Evolutionary conservation across 495 filamentous ascomycete genomes (phyloP), one percentile per base, ranked within the genome.

Genomic region (Clohesyomyces aquaticus): DNA sequence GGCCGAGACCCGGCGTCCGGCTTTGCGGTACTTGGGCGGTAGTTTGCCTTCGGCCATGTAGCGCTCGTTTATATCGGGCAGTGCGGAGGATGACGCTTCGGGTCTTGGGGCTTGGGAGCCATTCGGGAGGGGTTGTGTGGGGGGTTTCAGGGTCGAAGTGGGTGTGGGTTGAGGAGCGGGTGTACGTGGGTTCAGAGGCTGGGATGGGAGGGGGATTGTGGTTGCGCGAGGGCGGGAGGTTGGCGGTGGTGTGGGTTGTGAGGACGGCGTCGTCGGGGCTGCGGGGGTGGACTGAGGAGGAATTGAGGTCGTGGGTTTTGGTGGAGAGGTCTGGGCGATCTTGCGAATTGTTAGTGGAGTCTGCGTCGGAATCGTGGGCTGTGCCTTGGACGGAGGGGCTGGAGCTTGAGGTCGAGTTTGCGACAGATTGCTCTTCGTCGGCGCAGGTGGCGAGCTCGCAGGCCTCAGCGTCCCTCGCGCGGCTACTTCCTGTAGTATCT

Each of bases 401-500:
- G 32, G 14, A 14, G 32, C 6, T 14, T 38, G 32, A 6, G 32
- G 32, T 38, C 14, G 32, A 38, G 32, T 38, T 38, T 38, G 32
- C 32, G 32, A 38, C 14, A 14, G 32, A 6, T 6, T 14, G 32
- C 32, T 38, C 32, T 38, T 38, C 32, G 32, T 38, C 38, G 12
- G 26, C n/a, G n/a, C n/a, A 38, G 32, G 6, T 38, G 32, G 14
- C 6, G 32, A 11, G 28, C 45, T 49, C 19, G 1, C 11, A 6
- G 43, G 25, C 25, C 56, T 65, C 11, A 66, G 28, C 14, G 41
- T 38, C 14, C 45, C 65, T 28, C 58, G 62, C 25, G 50, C 57
- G 22, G 57, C 47, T 8, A 68, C 65, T 42, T 68, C 54, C 52
- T 68, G 46, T 45, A 68, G 27, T 54, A 68, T 68, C 50, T 63